These are phyloP conservation scores for Myochromella boudieri DNA, from an alignment of 768 basidiomycete species.

Conservation along the genomic window DNA sequence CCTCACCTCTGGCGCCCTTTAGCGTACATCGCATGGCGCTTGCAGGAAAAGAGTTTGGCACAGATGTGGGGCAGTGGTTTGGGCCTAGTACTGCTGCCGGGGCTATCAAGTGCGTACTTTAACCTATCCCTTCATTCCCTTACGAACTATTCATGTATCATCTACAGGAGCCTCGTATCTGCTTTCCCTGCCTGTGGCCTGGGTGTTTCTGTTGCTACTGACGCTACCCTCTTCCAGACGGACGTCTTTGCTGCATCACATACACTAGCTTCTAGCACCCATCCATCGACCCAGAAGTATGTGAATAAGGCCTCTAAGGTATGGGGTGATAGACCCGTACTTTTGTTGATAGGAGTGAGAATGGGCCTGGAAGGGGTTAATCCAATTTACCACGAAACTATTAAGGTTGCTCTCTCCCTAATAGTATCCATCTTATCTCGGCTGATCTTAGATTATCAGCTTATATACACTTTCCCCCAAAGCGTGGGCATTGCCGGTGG, in stretches of 20 bases:
- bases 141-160: neutral
- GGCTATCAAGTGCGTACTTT: conserved; percentile 73
- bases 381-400: conserved; percentile 88
- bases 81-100: conserved; percentile 98
- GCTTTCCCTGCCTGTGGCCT: conserved; percentile 79
- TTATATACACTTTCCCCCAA: conserved; percentile 90
- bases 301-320: conserved; percentile 19
- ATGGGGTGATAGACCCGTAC: conserved; percentile 86
- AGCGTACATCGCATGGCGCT: conserved; percentile 96
- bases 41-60: conserved; percentile 92
- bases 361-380: conserved; percentile 93
- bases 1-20: conserved; percentile 82
- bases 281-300: conserved; percentile 28
- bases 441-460: conserved; percentile 44
- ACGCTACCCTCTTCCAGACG: conserved; percentile 79
- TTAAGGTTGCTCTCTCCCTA: conserved; percentile 35
- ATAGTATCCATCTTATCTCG: neutral
- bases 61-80: conserved; percentile 97
- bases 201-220: conserved; percentile 79
- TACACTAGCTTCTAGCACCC: conserved; percentile 22
- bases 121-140: neutral
- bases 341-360: conserved; percentile 83
- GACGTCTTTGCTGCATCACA: conserved; percentile 84
- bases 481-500: conserved; percentile 97
- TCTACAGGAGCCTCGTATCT: conserved; percentile 66